These are phyloP conservation scores for Ambrosiella beaveri DNA, from an alignment of 2,329 filamentous ascomycete genomes.

Conservation along the genomic window DNA sequence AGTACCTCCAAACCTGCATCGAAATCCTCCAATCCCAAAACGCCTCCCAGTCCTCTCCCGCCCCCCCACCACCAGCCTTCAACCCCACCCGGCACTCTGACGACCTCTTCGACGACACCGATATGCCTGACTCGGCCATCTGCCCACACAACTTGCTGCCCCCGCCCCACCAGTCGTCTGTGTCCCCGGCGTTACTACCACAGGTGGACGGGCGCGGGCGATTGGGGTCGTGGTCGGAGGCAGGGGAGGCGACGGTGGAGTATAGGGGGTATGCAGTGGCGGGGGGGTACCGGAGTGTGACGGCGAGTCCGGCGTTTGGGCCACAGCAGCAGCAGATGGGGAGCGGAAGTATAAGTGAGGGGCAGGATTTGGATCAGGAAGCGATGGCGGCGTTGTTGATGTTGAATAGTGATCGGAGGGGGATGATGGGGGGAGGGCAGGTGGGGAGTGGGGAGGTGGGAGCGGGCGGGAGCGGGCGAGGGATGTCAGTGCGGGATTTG, in stretches of 20 bases:
- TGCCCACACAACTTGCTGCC: conserved; percentile 25
- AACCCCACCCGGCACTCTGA: conserved; percentile 15
- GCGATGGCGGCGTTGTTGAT: conserved; percentile 76
- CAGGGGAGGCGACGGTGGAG: conserved; percentile 18
- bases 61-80: conserved; percentile 1
- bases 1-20: conserved; percentile 83
- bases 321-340: conserved; percentile 29
- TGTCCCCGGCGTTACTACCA: conserved; percentile 34
- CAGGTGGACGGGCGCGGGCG: conserved; percentile 26
- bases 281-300: conserved; percentile 29
- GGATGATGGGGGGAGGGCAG: conserved; percentile 18
- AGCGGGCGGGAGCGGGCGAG: conserved; percentile 21
- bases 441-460: conserved; percentile 33
- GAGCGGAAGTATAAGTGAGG: not conserved
- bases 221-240: conserved; percentile 37
- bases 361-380: conserved; percentile 46
- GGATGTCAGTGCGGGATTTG: conserved; percentile 37
- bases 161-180: conserved; percentile 32
- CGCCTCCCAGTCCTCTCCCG: conserved; percentile 11
- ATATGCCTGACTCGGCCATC: conserved; percentile 37
- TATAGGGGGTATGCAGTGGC: too few species aligned
- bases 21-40: conserved; percentile 53
- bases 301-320: conserved; percentile 40
- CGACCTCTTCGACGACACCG: conserved; percentile 26
- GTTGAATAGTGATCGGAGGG: conserved; percentile 63